These are phyloP conservation scores for Boletus pseudopeckii DNA, from an alignment of 768 basidiomycete genomes.

Conservation along the genomic window DNA sequence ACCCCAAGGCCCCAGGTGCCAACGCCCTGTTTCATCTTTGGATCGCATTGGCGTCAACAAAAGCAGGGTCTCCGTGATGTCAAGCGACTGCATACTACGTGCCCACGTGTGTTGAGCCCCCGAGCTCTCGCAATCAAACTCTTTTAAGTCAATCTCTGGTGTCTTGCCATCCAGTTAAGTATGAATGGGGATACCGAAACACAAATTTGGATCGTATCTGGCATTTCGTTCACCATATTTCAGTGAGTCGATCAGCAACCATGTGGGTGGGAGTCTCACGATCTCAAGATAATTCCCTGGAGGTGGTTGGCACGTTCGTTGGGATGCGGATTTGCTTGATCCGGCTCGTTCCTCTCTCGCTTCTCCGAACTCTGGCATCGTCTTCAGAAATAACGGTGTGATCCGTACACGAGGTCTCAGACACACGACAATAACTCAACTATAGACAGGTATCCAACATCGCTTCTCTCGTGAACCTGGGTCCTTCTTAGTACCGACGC, in stretches of 20 bases:
- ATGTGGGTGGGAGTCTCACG: not conserved
- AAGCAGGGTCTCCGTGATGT: not conserved
- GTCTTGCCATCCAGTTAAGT: not conserved
- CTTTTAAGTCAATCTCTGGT: not conserved
- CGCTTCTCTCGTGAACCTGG: not conserved
- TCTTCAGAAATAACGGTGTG: not conserved
- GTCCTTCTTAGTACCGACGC: not conserved
- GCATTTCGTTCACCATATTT: not conserved
- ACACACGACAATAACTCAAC: not conserved
- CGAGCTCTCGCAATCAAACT: not conserved
- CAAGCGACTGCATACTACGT: not conserved
- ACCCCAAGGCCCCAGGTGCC: not conserved
- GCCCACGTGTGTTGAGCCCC: not conserved
- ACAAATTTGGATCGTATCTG: not conserved
- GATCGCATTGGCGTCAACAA: not conserved
- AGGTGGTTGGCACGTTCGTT: constrained; percentile 7
- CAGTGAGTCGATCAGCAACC: not conserved
- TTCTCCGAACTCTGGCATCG: not conserved
- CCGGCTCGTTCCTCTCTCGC: not conserved
- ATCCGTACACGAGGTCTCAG: not conserved
- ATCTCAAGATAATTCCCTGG: not conserved
- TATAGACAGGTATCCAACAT: not conserved
- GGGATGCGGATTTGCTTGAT: not conserved
- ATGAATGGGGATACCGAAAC: not conserved
- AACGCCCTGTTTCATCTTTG: not conserved